A percentile compares a stretch with the other conserved stretches of the same genome.
These are phyloP conservation scores for Otatea glauca DNA, from an alignment of 176 grass and related monocot species.

Conservation along the genomic window DNA sequence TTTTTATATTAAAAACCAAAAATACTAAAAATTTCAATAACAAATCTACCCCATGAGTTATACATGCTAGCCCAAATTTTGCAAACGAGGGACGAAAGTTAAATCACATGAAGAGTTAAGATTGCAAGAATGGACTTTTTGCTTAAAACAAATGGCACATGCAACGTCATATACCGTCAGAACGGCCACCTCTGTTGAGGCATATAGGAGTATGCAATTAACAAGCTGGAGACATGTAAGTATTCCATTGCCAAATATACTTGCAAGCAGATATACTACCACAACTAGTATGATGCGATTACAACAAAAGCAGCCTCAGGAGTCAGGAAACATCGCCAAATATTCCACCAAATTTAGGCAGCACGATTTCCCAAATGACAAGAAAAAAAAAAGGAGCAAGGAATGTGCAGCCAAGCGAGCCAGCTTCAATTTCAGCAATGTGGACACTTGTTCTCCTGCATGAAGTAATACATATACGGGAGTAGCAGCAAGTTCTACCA, in stretches of 20 bases:
- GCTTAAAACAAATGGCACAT: neutral
- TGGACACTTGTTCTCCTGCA: constrained; percentile 40
- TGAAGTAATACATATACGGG: constrained; percentile 44
- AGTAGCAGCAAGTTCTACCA: constrained; percentile 44
- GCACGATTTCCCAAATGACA: neutral
- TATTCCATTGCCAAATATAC: neutral
- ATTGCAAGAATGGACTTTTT: no score
- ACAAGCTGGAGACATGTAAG: neutral
- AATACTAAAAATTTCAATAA: no score
- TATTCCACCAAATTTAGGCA: no score
- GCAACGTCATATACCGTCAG: neutral
- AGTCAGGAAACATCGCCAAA: neutral
- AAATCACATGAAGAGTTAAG: no score
- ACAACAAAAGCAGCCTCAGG: neutral
- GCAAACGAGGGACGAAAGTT: no score
- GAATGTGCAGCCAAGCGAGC: neutral
- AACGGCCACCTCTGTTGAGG: neutral
- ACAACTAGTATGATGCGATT: neutral
- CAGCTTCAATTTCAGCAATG: constrained; percentile 36
- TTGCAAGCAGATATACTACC: neutral
- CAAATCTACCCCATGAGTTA: no score
- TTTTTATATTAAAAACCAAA: no score
- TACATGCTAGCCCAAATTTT: no score
- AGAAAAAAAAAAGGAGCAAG: neutral
- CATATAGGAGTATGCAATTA: neutral